These are phyloP conservation scores for Chaetomium olivaceum DNA, from an alignment of 2,329 filamentous ascomycete species.

Conservation along the genomic window DNA sequence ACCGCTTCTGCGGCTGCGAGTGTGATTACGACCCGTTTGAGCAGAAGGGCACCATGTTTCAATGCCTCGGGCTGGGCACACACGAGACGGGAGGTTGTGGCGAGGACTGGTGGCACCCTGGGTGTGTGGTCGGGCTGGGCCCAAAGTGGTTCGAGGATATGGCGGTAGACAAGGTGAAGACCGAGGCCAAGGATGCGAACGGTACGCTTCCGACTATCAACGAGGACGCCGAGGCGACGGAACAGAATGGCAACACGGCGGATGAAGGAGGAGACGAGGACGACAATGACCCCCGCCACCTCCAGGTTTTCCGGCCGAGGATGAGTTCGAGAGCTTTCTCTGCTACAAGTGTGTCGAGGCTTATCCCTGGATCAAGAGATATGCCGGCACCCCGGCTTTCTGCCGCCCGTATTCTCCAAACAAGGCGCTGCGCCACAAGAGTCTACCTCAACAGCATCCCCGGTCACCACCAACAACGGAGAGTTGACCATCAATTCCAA, in stretches of 20 bases:
- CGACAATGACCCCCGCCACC: slow-evolving; percentile 69
- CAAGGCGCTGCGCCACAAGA: slow-evolving; percentile 31
- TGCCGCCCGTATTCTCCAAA: slow-evolving; percentile 65
- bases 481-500: slow-evolving; percentile 42
- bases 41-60: slow-evolving; percentile 97
- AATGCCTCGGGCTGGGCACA: slow-evolving; percentile 83
- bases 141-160: slow-evolving; percentile 68
- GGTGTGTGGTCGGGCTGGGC: slow-evolving; percentile 80
- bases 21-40: slow-evolving; percentile 84
- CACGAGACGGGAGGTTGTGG: slow-evolving; percentile 84
- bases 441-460: background rate
- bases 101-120: slow-evolving; percentile 97
- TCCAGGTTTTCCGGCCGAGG: slow-evolving; percentile 83
- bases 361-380: slow-evolving; percentile 87
- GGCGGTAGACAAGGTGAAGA: slow-evolving; percentile 38
- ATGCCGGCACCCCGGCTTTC: slow-evolving; percentile 80
- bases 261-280: slow-evolving; percentile 37
- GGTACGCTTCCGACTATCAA: slow-evolving; percentile 50
- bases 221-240: slow-evolving; percentile 47
- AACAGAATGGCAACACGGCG: slow-evolving; percentile 28
- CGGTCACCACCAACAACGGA: background rate
- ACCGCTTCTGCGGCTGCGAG: slow-evolving; percentile 86
- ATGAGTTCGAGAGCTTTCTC: slow-evolving; percentile 84
- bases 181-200: slow-evolving; percentile 33
- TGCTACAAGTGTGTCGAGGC: slow-evolving; percentile 93